These are phyloP conservation scores for Kodamaea arcana DNA, from an alignment of 1,139 yeast genomes.

Conservation along the genomic window DNA sequence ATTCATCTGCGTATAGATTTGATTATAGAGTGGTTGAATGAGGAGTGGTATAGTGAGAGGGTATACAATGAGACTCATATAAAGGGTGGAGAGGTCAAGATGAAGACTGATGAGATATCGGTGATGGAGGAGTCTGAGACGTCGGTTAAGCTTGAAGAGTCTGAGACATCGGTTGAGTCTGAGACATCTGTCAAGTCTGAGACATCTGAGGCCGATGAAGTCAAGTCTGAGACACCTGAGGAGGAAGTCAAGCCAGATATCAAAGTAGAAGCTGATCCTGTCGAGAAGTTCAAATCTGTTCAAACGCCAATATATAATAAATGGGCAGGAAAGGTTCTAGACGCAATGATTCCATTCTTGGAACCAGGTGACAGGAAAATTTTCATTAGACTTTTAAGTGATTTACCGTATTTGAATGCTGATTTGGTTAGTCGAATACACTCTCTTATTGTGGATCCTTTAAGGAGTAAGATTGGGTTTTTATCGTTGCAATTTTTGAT, in stretches of 20 bases:
- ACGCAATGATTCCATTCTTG: conserved; percentile 76
- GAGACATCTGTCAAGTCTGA: no score
- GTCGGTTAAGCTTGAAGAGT: conserved; percentile 11
- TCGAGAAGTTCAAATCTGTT: conserved; percentile 11
- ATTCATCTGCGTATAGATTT: conserved; percentile 70
- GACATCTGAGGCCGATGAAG: conserved; percentile 11
- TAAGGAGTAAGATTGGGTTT: conserved; percentile 73
- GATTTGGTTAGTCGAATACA: conserved; percentile 60
- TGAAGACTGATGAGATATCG: conserved; percentile 18
- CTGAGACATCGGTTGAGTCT: no score
- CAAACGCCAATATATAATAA: conserved; percentile 50
- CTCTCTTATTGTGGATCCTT: conserved; percentile 83
- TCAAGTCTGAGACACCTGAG: no score
- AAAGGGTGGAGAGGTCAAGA: not conserved
- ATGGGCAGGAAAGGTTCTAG: conserved; percentile 74
- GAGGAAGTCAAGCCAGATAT: conserved; percentile 11
- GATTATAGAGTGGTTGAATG: conserved; percentile 91
- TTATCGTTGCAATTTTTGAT: conserved; percentile 76
- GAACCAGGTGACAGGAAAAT: conserved; percentile 76
- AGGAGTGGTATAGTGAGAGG: conserved; percentile 84
- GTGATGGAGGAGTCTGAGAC: conserved; percentile 13
- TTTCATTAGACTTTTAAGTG: conserved; percentile 79
- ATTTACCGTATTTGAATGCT: conserved; percentile 70
- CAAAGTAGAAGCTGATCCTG: conserved; percentile 1
- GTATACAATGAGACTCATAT: conserved; percentile 26